Conservation (phyloP, 2,329 filamentous ascomycete genomes). For the Fusarium incarnatum region DNA sequence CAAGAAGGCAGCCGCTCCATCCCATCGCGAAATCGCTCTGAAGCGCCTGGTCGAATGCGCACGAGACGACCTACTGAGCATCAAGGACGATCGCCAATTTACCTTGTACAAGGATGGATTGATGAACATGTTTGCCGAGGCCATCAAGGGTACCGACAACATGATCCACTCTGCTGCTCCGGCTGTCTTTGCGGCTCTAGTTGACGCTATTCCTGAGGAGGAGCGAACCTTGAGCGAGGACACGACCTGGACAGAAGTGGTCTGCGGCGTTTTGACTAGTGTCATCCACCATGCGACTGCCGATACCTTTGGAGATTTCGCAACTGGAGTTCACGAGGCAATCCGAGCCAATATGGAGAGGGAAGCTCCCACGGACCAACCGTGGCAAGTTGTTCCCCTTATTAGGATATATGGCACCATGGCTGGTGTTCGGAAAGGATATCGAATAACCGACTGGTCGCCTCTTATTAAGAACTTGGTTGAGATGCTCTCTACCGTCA, state of each 20-base stretch:
- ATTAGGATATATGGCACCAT: conserved; percentile 74
- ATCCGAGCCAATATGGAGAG: conserved; percentile 54
- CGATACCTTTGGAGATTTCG: conserved; percentile 77
- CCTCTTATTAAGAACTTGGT: conserved; percentile 68
- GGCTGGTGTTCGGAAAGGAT: conserved; percentile 84
- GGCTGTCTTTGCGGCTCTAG: conserved; percentile 63
- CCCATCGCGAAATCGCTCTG: conserved; percentile 80
- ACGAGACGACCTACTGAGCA: conserved; percentile 72
- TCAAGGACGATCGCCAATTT: conserved; percentile 67
- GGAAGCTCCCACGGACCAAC: conserved; percentile 20
- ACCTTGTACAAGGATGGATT: conserved; percentile 84
- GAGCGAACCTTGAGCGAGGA: conserved; percentile 61
- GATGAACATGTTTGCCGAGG: conserved; percentile 92
- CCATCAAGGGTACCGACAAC: conserved; percentile 72
- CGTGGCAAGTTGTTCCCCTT: conserved; percentile 60
- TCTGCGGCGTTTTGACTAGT: conserved; percentile 82
- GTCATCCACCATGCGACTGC: conserved; percentile 83
- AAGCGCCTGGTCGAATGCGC: conserved; percentile 77
- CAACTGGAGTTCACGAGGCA: conserved; percentile 70
- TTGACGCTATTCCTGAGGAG: conserved; percentile 63
- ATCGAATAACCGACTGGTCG: conserved; percentile 79
- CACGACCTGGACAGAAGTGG: conserved; percentile 70
- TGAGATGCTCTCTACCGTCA: conserved; percentile 62
- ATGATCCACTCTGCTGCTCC: conserved; percentile 70
- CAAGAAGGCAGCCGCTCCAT: conserved; percentile 84